These are phyloP conservation scores for Escovopsis sp. DNA, from an alignment of 2,329 filamentous ascomycete species.

Conservation along the genomic window DNA sequence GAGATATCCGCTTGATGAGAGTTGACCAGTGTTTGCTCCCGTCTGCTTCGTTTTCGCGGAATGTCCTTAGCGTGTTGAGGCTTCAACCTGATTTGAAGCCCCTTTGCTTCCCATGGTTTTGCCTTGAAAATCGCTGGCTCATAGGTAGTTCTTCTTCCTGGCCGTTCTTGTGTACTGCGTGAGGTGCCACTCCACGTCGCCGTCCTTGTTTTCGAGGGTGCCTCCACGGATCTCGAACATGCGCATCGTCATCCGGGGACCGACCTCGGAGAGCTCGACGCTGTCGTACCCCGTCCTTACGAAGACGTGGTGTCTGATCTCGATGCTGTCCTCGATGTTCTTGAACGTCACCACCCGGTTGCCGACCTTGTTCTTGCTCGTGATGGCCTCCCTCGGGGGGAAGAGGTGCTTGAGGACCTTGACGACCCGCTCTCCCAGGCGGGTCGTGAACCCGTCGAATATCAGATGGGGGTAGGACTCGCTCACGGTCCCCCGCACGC, in stretches of 20 bases:
- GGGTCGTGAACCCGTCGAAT: conserved; percentile 82
- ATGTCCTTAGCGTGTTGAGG: no score
- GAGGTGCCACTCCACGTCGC: conserved; percentile 91
- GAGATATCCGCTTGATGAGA: no score
- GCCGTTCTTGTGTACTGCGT: conserved; percentile 90
- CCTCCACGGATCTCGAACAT: conserved; percentile 86
- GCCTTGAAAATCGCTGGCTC: conserved; percentile 14
- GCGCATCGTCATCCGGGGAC: conserved; percentile 93
- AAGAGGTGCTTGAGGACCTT: conserved; percentile 92
- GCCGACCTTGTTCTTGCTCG: conserved; percentile 60
- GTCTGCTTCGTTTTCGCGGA: no score
- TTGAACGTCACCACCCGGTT: conserved; percentile 86
- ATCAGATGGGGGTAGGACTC: conserved; percentile 91
- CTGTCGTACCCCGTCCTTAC: conserved; percentile 83
- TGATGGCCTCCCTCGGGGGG: conserved; percentile 68
- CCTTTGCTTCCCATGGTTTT: no score
- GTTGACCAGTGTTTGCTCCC: no score
- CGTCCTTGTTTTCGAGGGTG: conserved; percentile 85
- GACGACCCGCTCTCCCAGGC: conserved; percentile 66
- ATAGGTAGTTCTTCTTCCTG: conserved; percentile 92
- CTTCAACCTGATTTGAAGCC: no score
- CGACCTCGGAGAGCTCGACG: conserved; percentile 79
- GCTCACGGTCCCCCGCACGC: conserved; percentile 71
- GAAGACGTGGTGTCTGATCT: conserved; percentile 73
- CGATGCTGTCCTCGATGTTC: conserved; percentile 85